Evolutionary conservation across 257 asterid genomes (phyloP), one percentile per base, ranked within the genome.

Genomic region (Solanum gracilifrons): DNA sequence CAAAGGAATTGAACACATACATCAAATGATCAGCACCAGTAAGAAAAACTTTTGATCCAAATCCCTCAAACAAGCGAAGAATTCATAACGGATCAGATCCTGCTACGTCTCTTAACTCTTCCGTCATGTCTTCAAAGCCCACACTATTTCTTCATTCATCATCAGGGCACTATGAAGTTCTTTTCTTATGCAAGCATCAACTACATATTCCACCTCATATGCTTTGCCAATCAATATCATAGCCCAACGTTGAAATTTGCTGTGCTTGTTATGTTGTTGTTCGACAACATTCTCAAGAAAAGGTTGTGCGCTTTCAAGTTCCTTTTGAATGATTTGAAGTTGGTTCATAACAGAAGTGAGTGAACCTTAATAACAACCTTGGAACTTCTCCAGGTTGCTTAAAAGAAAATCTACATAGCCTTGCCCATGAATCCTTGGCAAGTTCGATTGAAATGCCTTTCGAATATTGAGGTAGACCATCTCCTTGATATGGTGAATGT

Each of bases 41-140:
- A 33, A 86, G 83, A 25, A 77, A 62, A 69, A 41, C 82, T 15
- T 74, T 86, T 64, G 94, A 92, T 89, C 91, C 92, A 29, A 90
- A 90, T 84, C 87, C 85, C 64, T 90, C 94, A 23, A 93, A 96
- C 91, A 92, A 94, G 80, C 85, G 96, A 90, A 92, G 88, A 86
- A 95, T 94, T 43, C 88, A 89, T 31, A 89, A 91, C 82, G 96
- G 97, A 23, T 93, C 97, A 4, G 97, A 95, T 86, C 98, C 76
- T 69, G 6, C 76, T 36, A 6, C 9, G 41, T 39, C 43, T 39
- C 43, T 39, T 39, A 39, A 39, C 0, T 0, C 43, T 37, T 21
- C 73, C 13, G 3, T 69, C n/a, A 4, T 6, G 5, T 27, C 41
- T 7, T 35, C 29, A 29, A 85, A 69, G 4, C 71, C 87, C 5